phyloP scores from a whole-genome alignment of 345 rosid species.

The Moricandia arvensis region DNA sequence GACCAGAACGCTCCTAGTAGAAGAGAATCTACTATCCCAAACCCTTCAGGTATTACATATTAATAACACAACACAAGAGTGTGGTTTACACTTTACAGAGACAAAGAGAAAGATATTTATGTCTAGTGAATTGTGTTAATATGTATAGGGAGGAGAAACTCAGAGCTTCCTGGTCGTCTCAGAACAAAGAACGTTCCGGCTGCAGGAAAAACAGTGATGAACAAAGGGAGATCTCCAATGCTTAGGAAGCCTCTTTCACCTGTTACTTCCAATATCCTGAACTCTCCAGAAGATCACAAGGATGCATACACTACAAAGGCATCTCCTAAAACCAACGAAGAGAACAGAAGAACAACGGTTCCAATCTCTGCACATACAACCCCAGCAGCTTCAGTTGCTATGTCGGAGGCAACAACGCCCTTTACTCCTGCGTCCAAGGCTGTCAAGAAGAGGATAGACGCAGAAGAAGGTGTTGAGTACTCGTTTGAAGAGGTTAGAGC shows the following conservation, averaged over 20 bases:
- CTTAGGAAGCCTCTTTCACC: conserved; percentile 64
- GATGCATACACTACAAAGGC: conserved; percentile 25
- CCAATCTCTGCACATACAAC: conserved; percentile 46
- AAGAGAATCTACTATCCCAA: conserved; percentile 28
- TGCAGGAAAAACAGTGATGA: conserved; percentile 32
- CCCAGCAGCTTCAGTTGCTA: conserved; percentile 55
- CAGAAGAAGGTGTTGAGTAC: conserved; percentile 24
- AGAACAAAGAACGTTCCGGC: conserved; percentile 37
- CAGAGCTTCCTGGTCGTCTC: conserved; percentile 50
- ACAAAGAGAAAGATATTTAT: background rate
- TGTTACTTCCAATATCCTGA: conserved; percentile 51
- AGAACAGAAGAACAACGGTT: conserved; percentile 31
- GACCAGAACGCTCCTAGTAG: conserved; percentile 39
- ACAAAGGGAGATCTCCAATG: conserved; percentile 32
- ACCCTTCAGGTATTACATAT: conserved; percentile 14
- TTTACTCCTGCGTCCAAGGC: conserved; percentile 42
- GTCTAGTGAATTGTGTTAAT: background rate
- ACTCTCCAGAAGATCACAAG: conserved; percentile 44
- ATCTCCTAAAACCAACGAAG: conserved; percentile 35
- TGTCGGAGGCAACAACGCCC: conserved; percentile 60
- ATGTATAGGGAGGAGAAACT: conserved; percentile 53
- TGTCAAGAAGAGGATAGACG: conserved; percentile 27
- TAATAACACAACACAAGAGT: background rate
- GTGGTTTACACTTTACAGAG: background rate
- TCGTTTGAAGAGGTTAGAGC: conserved; percentile 38